Percentiles rank a stretch among this genome's conserved stretches.
phyloP scores from a whole-genome alignment of 2,329 filamentous ascomycete genomes.

The Cladosporium sp. region DNA sequence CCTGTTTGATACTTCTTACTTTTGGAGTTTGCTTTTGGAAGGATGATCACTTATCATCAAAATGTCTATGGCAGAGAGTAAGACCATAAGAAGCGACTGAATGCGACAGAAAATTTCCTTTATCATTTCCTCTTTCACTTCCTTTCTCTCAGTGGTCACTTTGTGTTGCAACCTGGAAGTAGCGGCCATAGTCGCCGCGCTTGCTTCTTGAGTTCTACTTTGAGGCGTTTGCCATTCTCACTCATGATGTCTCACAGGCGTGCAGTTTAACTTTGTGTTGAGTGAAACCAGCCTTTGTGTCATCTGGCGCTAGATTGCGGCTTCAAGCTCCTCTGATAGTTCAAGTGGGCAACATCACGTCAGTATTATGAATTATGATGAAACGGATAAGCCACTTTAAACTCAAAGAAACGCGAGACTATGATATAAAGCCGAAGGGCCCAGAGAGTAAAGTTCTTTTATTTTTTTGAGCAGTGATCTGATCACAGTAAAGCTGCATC shows the following conservation, averaged over 20 bases:
- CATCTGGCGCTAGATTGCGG: not conserved
- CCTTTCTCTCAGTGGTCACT: not conserved
- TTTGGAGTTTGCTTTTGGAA: slow-evolving; percentile 5
- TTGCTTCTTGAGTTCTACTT: not conserved
- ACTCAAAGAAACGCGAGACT: not conserved
- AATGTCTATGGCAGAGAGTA: slow-evolving; percentile 11
- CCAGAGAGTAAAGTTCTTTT: not conserved
- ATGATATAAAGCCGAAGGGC: not conserved
- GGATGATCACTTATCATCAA: not conserved
- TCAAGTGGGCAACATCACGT: not conserved
- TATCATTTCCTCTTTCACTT: not conserved
- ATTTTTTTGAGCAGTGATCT: not conserved
- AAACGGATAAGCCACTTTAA: not conserved
- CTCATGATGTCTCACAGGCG: not conserved
- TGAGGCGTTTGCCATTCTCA: not conserved
- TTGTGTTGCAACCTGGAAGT: not conserved
- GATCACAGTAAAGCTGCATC: not conserved
- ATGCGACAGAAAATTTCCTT: slow-evolving; percentile 8
- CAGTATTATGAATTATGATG: not conserved
- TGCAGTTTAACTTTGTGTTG: not conserved
- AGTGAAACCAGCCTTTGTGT: not conserved
- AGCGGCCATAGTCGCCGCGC: not conserved
- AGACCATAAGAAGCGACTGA: slow-evolving; percentile 11
- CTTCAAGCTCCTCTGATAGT: not conserved
- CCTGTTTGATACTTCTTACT: not conserved